Evolutionary conservation across 1,139 yeast species (phyloP).

Genomic region (Petasospora fabianii): DNA sequence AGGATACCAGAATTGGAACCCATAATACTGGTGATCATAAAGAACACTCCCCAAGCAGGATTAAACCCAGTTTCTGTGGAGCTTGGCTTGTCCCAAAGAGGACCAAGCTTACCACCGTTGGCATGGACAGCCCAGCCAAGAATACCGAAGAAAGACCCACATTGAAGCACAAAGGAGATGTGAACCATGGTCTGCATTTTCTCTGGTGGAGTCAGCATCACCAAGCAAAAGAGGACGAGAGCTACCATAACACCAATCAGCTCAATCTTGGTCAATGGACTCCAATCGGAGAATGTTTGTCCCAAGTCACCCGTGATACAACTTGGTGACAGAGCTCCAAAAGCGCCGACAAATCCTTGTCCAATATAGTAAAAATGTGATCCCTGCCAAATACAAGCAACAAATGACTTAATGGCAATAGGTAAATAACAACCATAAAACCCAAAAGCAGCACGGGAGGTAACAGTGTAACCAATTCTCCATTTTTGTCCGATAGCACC

Average conservation of each 20-base stretch:
- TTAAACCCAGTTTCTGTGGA: slow-evolving; percentile 7
- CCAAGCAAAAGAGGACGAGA: slow-evolving; percentile 22
- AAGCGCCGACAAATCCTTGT: slow-evolving; percentile 28
- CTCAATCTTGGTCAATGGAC: slow-evolving; percentile 9
- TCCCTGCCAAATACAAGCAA: slow-evolving; percentile 35
- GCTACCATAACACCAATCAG: slow-evolving; percentile 26
- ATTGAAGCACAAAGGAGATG: slow-evolving; percentile 21
- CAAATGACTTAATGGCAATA: slow-evolving; percentile 32
- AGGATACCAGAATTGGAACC: slow-evolving; percentile 34
- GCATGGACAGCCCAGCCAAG: slow-evolving; percentile 29
- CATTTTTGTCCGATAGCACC: slow-evolving; percentile 28
- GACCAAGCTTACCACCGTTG: slow-evolving; percentile 28
- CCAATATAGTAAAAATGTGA: slow-evolving; percentile 35
- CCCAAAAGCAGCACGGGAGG: slow-evolving; percentile 31
- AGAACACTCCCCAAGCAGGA: slow-evolving; percentile 23
- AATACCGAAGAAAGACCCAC: slow-evolving; percentile 29
- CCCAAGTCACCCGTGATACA: slow-evolving; percentile 23
- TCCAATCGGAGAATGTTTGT: slow-evolving; percentile 10
- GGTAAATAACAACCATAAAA: slow-evolving; percentile 34
- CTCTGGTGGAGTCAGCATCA: slow-evolving; percentile 26
- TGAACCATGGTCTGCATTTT: slow-evolving; percentile 24
- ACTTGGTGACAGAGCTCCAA: slow-evolving; percentile 21
- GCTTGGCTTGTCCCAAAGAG: slow-evolving; percentile 18
- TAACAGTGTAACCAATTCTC: slow-evolving; percentile 31
- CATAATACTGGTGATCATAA: slow-evolving; percentile 29